Percentiles rank a stretch among this genome's conserved stretches.
Evolutionary conservation across 495 filamentous ascomycete genomes (phyloP).

Genomic region (Penicillium coffeae): DNA sequence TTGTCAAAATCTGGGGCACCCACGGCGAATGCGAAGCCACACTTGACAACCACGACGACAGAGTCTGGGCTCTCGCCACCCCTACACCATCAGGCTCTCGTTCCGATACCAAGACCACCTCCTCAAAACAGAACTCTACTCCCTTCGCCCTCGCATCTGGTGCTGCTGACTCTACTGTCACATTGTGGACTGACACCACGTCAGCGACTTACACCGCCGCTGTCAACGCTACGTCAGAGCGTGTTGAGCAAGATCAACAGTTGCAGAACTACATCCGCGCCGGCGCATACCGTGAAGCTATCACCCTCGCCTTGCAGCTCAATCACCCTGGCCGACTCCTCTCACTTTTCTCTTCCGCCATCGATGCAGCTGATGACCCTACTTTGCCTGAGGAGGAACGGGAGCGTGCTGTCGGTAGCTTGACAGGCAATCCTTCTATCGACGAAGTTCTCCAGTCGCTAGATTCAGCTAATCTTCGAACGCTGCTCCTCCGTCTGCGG

Average conservation of each 20-base stretch:
- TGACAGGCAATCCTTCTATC: constrained; percentile 73
- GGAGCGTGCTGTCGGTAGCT: constrained; percentile 27
- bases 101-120: constrained; percentile 28
- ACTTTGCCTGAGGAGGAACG: constrained; percentile 20
- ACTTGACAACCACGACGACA: constrained; percentile 91
- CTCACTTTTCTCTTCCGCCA: constrained; percentile 73
- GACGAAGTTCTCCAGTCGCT: constrained; percentile 80
- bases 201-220: constrained; percentile 68
- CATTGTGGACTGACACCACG: constrained; percentile 93
- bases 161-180: constrained; percentile 81
- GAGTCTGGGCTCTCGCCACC: constrained; percentile 83
- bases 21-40: constrained; percentile 80
- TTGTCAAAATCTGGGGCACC: constrained; percentile 94
- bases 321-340: constrained; percentile 89
- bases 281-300: constrained; percentile 83
- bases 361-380: constrained; percentile 53
- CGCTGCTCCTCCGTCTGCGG: constrained; percentile 70
- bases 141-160: constrained; percentile 78
- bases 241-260: constrained; percentile 88
- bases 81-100: constrained; percentile 51
- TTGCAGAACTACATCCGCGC: constrained; percentile 86
- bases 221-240: constrained; percentile 64
- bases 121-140: constrained; percentile 29
- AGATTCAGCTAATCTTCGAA: constrained; percentile 75
- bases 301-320: constrained; percentile 84